These are phyloP conservation scores for Tuber melanosporum DNA, from an alignment of 495 filamentous ascomycete species.

Conservation along the genomic window DNA sequence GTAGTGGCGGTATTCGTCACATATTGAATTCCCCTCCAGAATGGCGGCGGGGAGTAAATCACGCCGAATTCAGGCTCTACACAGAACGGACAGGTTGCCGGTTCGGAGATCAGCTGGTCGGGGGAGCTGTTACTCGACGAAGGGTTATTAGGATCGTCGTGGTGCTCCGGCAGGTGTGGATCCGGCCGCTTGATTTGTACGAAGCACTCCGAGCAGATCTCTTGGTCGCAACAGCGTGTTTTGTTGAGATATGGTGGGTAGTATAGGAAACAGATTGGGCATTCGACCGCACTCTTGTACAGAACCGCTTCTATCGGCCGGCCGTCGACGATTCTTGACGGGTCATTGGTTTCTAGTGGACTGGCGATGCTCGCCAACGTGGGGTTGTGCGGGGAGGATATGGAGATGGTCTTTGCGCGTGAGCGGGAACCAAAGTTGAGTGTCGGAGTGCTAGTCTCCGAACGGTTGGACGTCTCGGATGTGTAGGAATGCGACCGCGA, in stretches of 20 bases:
- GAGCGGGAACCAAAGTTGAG: conserved; percentile 58
- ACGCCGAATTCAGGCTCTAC: conserved; percentile 91
- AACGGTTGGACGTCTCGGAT: conserved; percentile 56
- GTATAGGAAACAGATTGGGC: conserved; percentile 92
- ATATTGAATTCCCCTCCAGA: conserved; percentile 76
- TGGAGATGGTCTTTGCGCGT: conserved; percentile 74
- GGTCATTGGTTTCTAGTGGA: conserved; percentile 55
- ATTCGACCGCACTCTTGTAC: conserved; percentile 85
- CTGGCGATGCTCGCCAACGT: conserved; percentile 25
- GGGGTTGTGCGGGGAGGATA: conserved; percentile 37
- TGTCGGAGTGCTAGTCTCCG: conserved; percentile 49
- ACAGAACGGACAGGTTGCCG: conserved; percentile 92
- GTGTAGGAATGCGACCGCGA: conserved; percentile 64
- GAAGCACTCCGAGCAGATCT: conserved; percentile 98
- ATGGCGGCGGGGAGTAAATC: conserved; percentile 80
- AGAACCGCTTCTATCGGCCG: conserved; percentile 84
- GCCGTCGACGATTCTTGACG: conserved; percentile 69
- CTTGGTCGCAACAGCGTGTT: conserved; percentile 90
- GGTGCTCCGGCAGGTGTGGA: conserved; percentile 88
- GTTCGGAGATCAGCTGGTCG: conserved; percentile 73
- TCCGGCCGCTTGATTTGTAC: conserved; percentile 97
- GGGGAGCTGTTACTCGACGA: conserved; percentile 49
- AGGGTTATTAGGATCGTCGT: conserved; percentile 51
- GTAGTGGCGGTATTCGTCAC: conserved; percentile 47
- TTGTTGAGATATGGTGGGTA: conserved; percentile 96